These are phyloP conservation scores for Pythium scleroteichum DNA, from an alignment of 352 stramenopile genomes.

Conservation along the genomic window DNA sequence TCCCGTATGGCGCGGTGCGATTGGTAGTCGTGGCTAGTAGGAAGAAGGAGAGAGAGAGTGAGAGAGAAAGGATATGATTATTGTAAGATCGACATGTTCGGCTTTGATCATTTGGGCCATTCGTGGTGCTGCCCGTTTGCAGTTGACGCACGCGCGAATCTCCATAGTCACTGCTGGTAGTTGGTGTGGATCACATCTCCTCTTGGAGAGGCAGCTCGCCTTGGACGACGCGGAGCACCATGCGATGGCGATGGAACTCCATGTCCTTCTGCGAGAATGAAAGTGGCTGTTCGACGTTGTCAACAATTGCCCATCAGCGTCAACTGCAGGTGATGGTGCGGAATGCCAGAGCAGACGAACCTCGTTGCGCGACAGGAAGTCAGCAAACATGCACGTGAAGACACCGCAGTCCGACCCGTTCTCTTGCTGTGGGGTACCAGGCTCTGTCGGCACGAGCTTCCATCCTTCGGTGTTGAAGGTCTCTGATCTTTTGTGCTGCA, in stretches of 20 bases:
- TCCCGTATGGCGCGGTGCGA: not conserved
- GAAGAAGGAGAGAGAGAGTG: not conserved
- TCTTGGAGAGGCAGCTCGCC: constrained; percentile 67
- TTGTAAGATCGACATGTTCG: not conserved
- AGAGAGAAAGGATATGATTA: constrained; percentile 4
- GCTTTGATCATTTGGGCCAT: not conserved
- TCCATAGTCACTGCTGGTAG: not conserved
- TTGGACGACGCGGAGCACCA: constrained; percentile 72
- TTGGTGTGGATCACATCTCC: constrained; percentile 40
- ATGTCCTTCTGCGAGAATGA: constrained; percentile 82
- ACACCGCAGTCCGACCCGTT: constrained; percentile 86
- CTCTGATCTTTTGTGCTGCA: constrained; percentile 82
- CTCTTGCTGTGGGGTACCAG: constrained; percentile 73
- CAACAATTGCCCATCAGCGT: not conserved
- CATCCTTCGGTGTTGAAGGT: constrained; percentile 62
- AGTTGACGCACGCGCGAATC: too few species aligned
- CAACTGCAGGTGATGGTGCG: not conserved
- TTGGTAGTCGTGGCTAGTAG: too few species aligned
- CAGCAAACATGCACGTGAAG: constrained; percentile 87
- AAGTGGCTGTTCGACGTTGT: constrained; percentile 38
- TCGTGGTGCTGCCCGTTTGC: too few species aligned
- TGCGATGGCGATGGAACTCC: constrained; percentile 81
- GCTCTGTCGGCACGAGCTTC: constrained; percentile 57
- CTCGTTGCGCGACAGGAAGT: constrained; percentile 70
- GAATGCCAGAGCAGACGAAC: constrained; percentile 31